phyloP scores from a whole-genome alignment of 805 yeast species.

The Ascoidea tarda region DNA sequence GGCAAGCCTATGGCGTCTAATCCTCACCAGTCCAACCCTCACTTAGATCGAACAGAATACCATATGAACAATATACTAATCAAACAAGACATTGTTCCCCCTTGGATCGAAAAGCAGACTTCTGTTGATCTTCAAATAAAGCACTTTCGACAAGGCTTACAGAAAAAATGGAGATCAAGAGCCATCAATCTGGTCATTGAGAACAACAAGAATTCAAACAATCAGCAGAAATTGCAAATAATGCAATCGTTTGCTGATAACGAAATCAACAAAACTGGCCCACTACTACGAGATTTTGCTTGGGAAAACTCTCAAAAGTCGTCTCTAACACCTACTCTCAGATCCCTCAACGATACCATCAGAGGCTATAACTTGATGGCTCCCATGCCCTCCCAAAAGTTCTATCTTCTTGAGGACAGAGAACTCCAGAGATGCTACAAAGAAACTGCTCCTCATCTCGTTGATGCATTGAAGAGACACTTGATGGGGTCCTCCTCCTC shows the following conservation, averaged over 20 bases:
- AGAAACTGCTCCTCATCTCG: slow-evolving; percentile 14
- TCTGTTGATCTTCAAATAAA: slow-evolving; percentile 34
- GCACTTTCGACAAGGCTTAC: slow-evolving; percentile 31
- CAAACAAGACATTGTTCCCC: slow-evolving; percentile 70
- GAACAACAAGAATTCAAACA: slow-evolving; percentile 10
- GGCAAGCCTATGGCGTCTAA: slow-evolving; percentile 42
- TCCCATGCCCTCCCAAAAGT: slow-evolving; percentile 41
- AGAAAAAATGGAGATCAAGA: slow-evolving; percentile 23
- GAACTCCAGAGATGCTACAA: slow-evolving; percentile 28
- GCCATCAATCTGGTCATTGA: slow-evolving; percentile 19
- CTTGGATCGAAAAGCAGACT: slow-evolving; percentile 78
- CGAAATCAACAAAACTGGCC: background rate
- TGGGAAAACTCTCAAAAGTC: slow-evolving; percentile 25
- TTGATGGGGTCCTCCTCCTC: too few species aligned
- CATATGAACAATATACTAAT: slow-evolving; percentile 66
- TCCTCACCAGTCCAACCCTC: slow-evolving; percentile 31
- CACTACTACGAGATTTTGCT: slow-evolving; percentile 7
- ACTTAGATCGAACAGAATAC: slow-evolving; percentile 55
- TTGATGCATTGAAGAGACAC: background rate
- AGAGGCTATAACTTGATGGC: slow-evolving; percentile 53
- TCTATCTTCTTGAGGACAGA: slow-evolving; percentile 30
- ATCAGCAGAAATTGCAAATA: slow-evolving; percentile 11
- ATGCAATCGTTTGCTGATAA: background rate
- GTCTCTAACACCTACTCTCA: slow-evolving; percentile 22
- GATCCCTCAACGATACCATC: slow-evolving; percentile 30